Evolutionary conservation across 2,329 filamentous ascomycete species (phyloP).

Genomic region (Diaporthe helianthi): DNA sequence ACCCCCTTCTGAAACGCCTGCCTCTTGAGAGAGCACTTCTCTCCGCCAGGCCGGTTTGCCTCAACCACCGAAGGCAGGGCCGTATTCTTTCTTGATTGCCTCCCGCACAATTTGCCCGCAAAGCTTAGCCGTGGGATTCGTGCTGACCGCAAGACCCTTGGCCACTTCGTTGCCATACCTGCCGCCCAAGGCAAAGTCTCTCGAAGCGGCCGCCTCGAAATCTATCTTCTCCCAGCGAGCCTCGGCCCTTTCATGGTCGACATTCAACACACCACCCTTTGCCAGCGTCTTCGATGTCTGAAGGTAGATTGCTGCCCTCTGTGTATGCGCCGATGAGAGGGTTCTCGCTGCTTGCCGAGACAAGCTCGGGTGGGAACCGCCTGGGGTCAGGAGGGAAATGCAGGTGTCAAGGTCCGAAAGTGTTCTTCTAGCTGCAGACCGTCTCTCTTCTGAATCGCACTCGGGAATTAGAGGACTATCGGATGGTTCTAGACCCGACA

Average conservation of each 20-base stretch:
- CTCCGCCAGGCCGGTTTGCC: no score
- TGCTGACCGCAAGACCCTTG: conserved; percentile 67
- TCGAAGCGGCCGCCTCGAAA: conserved; percentile 68
- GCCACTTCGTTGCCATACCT: conserved; percentile 71
- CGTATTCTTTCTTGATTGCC: conserved; percentile 74
- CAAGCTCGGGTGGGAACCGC: conserved; percentile 56
- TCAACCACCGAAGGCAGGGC: conserved; percentile 49
- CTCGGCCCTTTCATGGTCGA: conserved; percentile 52
- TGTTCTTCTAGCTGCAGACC: conserved; percentile 48
- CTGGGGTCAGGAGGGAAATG: conserved; percentile 65
- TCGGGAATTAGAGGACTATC: conserved; percentile 52
- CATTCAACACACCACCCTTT: conserved; percentile 43
- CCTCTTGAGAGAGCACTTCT: neutral
- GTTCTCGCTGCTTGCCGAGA: conserved; percentile 71
- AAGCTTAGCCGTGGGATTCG: conserved; percentile 73
- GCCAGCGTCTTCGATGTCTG: conserved; percentile 61
- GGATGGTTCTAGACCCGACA: conserved; percentile 48
- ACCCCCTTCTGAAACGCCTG: neutral
- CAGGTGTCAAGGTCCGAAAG: conserved; percentile 64
- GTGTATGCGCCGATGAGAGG: conserved; percentile 74
- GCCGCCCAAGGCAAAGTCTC: conserved; percentile 69
- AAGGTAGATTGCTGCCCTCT: conserved; percentile 71
- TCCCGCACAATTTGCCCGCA: conserved; percentile 74
- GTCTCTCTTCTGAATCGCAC: conserved; percentile 46
- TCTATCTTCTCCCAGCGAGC: conserved; percentile 58